These are phyloP conservation scores for Tripidium arundinaceum DNA, from an alignment of 202 grass and related monocot genomes.

Conservation along the genomic window DNA sequence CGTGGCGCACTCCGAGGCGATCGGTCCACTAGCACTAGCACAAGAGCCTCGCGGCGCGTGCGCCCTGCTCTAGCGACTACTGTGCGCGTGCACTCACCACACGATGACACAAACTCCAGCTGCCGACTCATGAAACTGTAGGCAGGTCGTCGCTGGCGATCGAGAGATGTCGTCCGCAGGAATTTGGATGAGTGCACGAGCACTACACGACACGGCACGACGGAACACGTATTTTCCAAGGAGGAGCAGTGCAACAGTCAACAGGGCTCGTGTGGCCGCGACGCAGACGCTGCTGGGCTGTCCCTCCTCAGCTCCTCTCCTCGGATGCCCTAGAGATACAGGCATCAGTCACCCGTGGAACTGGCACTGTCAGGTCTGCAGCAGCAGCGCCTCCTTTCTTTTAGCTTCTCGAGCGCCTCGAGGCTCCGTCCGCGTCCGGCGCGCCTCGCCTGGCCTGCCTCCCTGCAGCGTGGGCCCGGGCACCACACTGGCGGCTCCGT, in stretches of 20 bases:
- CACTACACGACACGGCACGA: background rate
- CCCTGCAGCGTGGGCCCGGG: background rate
- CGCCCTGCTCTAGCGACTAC: no score
- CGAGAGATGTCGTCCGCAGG: no score
- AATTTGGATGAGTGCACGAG: no score
- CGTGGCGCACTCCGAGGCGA: no score
- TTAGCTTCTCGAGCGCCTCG: constrained; percentile 13
- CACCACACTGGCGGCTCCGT: constrained; percentile 18
- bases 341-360: background rate
- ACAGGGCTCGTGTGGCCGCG: background rate
- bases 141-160: no score
- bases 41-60: no score
- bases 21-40: no score
- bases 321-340: constrained; percentile 1
- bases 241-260: background rate
- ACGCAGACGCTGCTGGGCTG: background rate
- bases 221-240: background rate
- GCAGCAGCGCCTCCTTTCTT: background rate
- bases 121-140: no score
- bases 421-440: background rate
- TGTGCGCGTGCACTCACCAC: no score
- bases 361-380: background rate
- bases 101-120: no score
- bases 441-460: no score
- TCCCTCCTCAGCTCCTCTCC: background rate